Evolutionary conservation across 345 rosid genomes (phyloP).

Genomic region (Brassica juncea): DNA sequence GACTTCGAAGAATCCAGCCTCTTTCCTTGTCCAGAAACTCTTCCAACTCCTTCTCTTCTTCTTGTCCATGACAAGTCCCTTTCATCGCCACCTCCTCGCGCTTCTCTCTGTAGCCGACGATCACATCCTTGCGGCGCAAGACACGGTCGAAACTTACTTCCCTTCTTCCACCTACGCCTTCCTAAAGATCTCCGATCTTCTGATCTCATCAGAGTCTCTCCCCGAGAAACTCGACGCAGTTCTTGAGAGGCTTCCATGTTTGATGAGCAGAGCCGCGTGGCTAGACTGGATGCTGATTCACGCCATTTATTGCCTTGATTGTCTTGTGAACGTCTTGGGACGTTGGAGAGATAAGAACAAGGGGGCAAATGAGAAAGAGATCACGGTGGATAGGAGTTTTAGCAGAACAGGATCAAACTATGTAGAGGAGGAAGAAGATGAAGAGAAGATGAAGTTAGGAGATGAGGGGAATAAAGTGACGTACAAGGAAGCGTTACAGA

Average conservation of each 20-base stretch:
- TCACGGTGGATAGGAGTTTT: conserved; percentile 44
- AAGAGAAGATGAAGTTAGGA: conserved; percentile 23
- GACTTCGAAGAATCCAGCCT: conserved; percentile 36
- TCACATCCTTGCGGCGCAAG: conserved; percentile 49
- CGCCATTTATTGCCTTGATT: conserved; percentile 47
- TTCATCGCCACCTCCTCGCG: conserved; percentile 43
- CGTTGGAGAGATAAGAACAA: conserved; percentile 41
- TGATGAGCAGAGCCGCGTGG: conserved; percentile 42
- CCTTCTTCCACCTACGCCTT: conserved; percentile 54
- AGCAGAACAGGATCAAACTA: conserved; percentile 33
- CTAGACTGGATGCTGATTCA: conserved; percentile 41
- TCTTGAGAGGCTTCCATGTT: conserved; percentile 32
- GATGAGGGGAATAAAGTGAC: conserved; percentile 30
- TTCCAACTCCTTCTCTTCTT: not conserved
- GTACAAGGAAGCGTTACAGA: conserved; percentile 62
- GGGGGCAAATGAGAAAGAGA: conserved; percentile 57
- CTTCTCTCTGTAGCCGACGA: conserved; percentile 50
- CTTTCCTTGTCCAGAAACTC: conserved; percentile 34
- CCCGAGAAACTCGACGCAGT: conserved; percentile 53
- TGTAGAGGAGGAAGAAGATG: not conserved
- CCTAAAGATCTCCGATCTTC: conserved; percentile 46
- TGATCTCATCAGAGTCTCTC: conserved; percentile 44
- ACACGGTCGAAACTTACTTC: conserved; percentile 44
- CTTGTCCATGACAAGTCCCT: conserved; percentile 20
- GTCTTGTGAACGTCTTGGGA: conserved; percentile 27